phyloP scores from a whole-genome alignment of 331 rosid genomes.

The Spiraea crenata region DNA sequence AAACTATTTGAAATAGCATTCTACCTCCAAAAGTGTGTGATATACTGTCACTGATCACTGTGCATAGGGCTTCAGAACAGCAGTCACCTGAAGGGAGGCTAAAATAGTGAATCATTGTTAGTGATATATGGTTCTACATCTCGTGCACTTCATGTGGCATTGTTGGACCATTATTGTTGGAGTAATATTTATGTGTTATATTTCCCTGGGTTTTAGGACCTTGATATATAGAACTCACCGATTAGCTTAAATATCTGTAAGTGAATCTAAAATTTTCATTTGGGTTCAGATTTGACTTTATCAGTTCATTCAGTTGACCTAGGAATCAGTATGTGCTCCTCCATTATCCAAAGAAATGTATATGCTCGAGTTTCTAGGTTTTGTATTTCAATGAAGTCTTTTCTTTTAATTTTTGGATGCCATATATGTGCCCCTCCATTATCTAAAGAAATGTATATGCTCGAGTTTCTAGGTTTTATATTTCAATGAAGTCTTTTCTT shows the following conservation, averaged over 20 bases:
- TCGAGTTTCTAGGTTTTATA: slow-evolving; percentile 5
- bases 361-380: background rate
- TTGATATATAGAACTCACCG: background rate
- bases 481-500: background rate
- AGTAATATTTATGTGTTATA: background rate
- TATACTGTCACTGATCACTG: background rate
- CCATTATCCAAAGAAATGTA: background rate
- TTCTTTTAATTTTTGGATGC: background rate
- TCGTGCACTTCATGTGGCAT: background rate
- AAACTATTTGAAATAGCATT: background rate
- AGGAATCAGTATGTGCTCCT: background rate
- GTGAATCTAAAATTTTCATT: background rate
- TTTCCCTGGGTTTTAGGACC: background rate
- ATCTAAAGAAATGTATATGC: background rate
- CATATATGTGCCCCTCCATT: too few relatives aligned
- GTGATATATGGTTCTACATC: background rate
- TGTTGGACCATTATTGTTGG: background rate
- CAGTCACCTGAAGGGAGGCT: background rate
- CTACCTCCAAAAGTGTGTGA: background rate
- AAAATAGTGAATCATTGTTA: background rate
- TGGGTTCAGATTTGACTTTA: background rate
- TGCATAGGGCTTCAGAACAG: slow-evolving; percentile 3
- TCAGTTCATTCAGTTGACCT: background rate
- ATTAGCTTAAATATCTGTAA: too few relatives aligned
- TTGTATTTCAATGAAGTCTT: background rate